These are phyloP conservation scores for Apiotrichum domesticum DNA, from an alignment of 1,284 basidiomycete species.

Conservation along the genomic window DNA sequence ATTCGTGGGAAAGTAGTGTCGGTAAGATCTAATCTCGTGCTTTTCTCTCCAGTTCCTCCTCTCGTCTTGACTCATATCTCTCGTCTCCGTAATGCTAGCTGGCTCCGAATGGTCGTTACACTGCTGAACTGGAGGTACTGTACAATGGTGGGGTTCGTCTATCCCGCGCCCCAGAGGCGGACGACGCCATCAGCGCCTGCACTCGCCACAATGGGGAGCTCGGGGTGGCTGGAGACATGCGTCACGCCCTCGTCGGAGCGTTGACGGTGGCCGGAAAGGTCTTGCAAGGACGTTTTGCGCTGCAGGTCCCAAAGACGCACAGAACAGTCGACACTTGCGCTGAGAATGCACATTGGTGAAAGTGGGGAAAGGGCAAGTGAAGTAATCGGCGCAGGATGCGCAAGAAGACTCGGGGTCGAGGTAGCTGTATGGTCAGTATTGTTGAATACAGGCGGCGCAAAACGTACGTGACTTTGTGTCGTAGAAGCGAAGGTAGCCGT, in stretches of 20 bases:
- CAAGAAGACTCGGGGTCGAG: slow-evolving; percentile 79
- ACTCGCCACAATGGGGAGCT: slow-evolving; percentile 79
- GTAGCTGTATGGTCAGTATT: slow-evolving; percentile 49
- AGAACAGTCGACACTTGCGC: slow-evolving; percentile 88
- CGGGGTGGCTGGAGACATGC: slow-evolving; percentile 54
- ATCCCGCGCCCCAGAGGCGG: slow-evolving; percentile 58
- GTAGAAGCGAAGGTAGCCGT: slow-evolving; percentile 85
- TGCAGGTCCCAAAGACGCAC: slow-evolving; percentile 88
- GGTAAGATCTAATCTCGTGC: slow-evolving; percentile 3
- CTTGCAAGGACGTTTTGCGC: slow-evolving; percentile 67
- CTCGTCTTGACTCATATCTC: background rate
- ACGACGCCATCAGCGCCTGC: slow-evolving; percentile 93
- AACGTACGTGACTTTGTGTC: slow-evolving; percentile 59
- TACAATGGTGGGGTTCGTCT: background rate
- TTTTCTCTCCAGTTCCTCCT: background rate
- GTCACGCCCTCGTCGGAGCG: slow-evolving; percentile 87
- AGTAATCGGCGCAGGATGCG: slow-evolving; percentile 86
- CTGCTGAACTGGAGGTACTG: background rate
- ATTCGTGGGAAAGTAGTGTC: background rate
- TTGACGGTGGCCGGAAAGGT: slow-evolving; percentile 75
- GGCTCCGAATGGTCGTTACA: background rate
- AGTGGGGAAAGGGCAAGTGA: slow-evolving; percentile 78
- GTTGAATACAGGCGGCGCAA: background rate
- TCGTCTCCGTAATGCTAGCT: background rate
- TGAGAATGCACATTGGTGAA: slow-evolving; percentile 66